These are phyloP conservation scores for Ceratocystis lukuohia DNA, from an alignment of 2,329 filamentous ascomycete species.

Conservation along the genomic window DNA sequence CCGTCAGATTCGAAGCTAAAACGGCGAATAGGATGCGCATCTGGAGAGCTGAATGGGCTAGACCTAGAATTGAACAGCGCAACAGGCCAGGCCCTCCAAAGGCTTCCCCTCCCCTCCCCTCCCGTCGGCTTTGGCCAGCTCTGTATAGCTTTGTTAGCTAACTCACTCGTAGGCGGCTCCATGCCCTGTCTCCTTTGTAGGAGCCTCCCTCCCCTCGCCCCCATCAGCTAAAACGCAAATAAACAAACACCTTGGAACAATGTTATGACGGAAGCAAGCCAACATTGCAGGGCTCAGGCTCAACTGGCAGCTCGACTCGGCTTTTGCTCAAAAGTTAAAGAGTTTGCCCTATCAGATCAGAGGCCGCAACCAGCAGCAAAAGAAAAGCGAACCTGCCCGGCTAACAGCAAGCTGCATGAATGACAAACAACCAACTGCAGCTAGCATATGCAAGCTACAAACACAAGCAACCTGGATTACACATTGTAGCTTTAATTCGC, in stretches of 20 bases:
- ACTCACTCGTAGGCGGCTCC: neutral
- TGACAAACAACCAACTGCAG: neutral
- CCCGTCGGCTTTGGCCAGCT: neutral
- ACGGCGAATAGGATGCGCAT: neutral
- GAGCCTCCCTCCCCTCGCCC: neutral
- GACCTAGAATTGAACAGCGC: neutral
- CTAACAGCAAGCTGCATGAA: neutral
- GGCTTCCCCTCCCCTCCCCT: no score
- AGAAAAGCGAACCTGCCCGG: neutral
- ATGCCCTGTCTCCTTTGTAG: neutral
- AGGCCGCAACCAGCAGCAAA: neutral
- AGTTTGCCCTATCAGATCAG: neutral
- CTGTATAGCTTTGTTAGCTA: neutral
- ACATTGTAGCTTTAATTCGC: slow-evolving; percentile 6
- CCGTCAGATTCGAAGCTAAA: neutral
- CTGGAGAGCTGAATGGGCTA: neutral
- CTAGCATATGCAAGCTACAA: neutral
- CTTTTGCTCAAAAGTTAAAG: neutral
- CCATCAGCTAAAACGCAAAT: neutral
- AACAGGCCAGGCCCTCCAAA: neutral
- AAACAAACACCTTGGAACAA: neutral
- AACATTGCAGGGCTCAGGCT: neutral
- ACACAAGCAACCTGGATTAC: neutral
- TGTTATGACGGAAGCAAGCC: neutral
- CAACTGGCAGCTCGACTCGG: neutral